Percentiles rank a stretch among this genome's conserved stretches.
Evolutionary conservation across 2,329 filamentous ascomycete genomes (phyloP).

Genomic region (Thelonectria blattea): DNA sequence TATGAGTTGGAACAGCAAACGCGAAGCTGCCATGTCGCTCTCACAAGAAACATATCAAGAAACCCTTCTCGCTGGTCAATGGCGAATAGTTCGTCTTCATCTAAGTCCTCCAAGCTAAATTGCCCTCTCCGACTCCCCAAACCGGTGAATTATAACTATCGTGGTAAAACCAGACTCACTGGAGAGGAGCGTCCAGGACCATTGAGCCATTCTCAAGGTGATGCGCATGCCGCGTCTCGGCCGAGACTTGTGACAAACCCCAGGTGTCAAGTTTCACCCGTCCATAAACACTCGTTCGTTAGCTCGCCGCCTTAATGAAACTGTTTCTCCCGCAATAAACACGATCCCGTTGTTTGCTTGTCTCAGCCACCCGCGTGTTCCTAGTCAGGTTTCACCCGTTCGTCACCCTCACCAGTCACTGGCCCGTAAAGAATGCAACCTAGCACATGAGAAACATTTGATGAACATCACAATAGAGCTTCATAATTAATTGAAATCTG

Average conservation of each 20-base stretch:
- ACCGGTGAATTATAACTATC: slow-evolving; percentile 1
- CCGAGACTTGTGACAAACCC: background rate
- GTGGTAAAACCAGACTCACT: slow-evolving; percentile 27
- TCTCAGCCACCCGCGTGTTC: background rate
- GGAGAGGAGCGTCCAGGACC: slow-evolving; percentile 11
- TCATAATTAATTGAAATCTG: too few species aligned
- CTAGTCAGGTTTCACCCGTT: background rate
- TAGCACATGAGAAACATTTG: too few species aligned
- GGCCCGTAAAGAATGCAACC: background rate
- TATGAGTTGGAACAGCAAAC: too few species aligned
- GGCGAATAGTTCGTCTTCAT: background rate
- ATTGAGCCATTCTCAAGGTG: slow-evolving; percentile 15
- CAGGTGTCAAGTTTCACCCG: background rate
- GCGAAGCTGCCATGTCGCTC: slow-evolving; percentile 3
- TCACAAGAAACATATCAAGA: background rate
- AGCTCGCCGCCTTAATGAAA: slow-evolving; percentile 6
- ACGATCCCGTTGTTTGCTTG: background rate
- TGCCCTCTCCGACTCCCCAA: background rate
- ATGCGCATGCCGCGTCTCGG: slow-evolving; percentile 12
- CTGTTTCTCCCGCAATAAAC: slow-evolving; percentile 1
- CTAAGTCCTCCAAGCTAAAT: background rate
- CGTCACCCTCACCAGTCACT: background rate
- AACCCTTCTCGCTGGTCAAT: background rate
- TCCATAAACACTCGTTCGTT: background rate
- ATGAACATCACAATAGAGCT: too few species aligned